Evolutionary conservation across 2,329 filamentous ascomycete species (phyloP).

Genomic region (Beauveria pseudobassiana): DNA sequence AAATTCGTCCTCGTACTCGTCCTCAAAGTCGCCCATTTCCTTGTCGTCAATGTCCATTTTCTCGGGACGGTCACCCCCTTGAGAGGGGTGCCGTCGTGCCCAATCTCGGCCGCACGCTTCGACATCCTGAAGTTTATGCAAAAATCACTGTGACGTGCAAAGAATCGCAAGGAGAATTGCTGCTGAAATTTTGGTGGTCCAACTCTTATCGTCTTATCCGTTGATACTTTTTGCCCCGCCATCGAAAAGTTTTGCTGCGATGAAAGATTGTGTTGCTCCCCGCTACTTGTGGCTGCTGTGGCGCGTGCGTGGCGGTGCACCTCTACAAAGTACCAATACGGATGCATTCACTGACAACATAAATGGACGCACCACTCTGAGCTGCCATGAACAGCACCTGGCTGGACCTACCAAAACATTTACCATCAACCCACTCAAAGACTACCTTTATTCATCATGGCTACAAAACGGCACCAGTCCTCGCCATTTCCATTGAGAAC

Average conservation of each 20-base stretch:
- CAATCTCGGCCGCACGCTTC: slow-evolving; percentile 49
- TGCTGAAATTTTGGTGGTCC: background rate
- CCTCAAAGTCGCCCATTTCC: slow-evolving; percentile 79
- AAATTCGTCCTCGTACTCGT: slow-evolving; percentile 89
- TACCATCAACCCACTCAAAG: too few relatives aligned
- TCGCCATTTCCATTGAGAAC: slow-evolving; percentile 10
- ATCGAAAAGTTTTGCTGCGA: slow-evolving; percentile 5
- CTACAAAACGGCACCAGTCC: background rate
- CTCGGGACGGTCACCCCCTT: slow-evolving; percentile 55
- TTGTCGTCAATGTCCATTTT: slow-evolving; percentile 59
- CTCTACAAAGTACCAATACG: too few relatives aligned
- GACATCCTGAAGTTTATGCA: slow-evolving; percentile 37
- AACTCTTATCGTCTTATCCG: slow-evolving; percentile 10
- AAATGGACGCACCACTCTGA: too few relatives aligned
- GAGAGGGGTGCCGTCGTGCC: slow-evolving; percentile 40
- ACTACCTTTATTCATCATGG: background rate
- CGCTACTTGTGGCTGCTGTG: background rate
- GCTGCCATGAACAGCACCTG: too few relatives aligned
- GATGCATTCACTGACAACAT: too few relatives aligned
- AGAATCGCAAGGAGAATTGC: background rate
- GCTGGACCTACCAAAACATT: too few relatives aligned
- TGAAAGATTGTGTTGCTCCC: background rate
- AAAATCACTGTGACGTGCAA: background rate
- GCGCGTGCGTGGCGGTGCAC: background rate
- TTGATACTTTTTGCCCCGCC: slow-evolving; percentile 7